Base-by-base conservation (phyloP, 208 protist species). In the Trypanosoma boissoni region DNA sequence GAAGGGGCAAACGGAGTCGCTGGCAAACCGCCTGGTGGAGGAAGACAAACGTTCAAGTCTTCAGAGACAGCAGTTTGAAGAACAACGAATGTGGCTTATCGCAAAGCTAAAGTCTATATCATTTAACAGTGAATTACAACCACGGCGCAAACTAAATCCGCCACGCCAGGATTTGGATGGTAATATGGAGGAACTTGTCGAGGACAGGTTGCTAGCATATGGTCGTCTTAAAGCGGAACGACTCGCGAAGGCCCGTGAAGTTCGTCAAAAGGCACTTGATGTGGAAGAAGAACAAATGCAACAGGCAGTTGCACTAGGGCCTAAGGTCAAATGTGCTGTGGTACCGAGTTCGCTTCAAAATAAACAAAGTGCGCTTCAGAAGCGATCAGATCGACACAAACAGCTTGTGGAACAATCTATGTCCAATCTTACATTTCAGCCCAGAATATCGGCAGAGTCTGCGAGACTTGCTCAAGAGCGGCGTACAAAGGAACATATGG, bases 121-220 rank as follows among this genome's bases (percentile, higher is more conserved):
- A 39, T 24, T 21, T 2, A 31, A 9, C 36, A 18, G 45, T 39
- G 34, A 39, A 16, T 39, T 12, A 42, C 23, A 21, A 8, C 42
- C 8, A 21, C 56, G 10, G 29, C 14, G 24, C 20, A 28, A 28
- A 20, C 32, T 18, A 21, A 28, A 28, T 34, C 48, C 37, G 7
- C 2, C 14, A 10, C 20, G 26, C 2, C 14, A 18, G n/a, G 37
- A 16, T 27, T 10, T 18, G 18, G 23, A 12, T 5, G 16, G 48
- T 49, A 26, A 9, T 18, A 26, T 9, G 26, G 36, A 48, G 12
- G 36, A 53, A 9, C 63, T 53, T 14, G 80, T 86, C 0, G 75
- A 78, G 54, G 72, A 80, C 7, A 60, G 80, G 20, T 61, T 87
- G 9, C 56, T 87, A 34, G 39, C 62, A 16, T 80, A 72, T 63